Evolutionary conservation across 768 basidiomycete species (phyloP), one percentile per base, ranked within the genome.

Genomic region (Rhodosporidiobolus sp.): DNA sequence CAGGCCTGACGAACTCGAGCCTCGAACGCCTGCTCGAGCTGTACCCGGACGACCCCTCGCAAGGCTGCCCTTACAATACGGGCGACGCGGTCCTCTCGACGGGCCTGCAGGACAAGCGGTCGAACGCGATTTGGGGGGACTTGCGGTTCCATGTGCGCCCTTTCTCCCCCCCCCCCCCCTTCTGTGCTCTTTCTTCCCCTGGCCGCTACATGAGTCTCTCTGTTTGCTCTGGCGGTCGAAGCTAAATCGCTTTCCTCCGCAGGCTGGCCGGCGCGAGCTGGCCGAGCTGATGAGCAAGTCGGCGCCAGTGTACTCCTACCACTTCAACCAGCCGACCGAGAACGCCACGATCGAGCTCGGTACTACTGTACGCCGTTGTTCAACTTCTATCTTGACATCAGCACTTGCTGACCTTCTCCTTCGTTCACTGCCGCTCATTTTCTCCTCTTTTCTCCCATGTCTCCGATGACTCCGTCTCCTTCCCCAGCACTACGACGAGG

Each of bases 51-150:
- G 72, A 75, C 17, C 73, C 64, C 0, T 34, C 54, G 1, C n/a
- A 55, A 20, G 77, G 77, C 3, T 75, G 69, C 54, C 77, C 77
- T 0, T 77, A 67, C 74, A 59, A 65, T 52, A 77, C 76, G 0
- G 77, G 77, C 10, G 76, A 76, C 46, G 67, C 63, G 1, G 50
- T 73, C 43, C 60, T 76, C 26, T 10, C 73, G 28, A 72, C 65
- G 3, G 77, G 77, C 9, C 48, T 69, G 4, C 74, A 71, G 30
- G 76, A 78, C 72, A 78, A 78, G 57, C 69, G 63, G 22, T 62
- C 45, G 24, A 52, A 50, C n/a, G 43, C 43, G 7, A 45, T 73
- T 28, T 32, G 38, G 16, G 59, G 65, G 46, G 38, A 43, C 38
- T 14, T 43, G 38, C 38, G 38, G 8, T 43, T 43, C 38, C 38